These are phyloP conservation scores for Phytopythium montanum DNA, from an alignment of 352 stramenopile genomes.

Conservation along the genomic window DNA sequence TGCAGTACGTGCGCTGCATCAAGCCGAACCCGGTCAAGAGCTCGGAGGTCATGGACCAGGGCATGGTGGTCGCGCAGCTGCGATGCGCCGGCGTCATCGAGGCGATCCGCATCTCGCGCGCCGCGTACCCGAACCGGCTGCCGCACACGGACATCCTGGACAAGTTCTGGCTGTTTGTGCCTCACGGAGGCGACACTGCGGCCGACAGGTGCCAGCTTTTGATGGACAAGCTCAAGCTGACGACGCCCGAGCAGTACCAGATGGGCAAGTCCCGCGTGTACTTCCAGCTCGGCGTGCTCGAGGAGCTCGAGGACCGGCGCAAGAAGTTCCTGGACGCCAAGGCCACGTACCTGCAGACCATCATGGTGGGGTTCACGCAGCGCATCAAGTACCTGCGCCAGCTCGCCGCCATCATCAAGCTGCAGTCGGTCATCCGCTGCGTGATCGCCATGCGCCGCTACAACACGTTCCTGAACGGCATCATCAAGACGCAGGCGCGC, in stretches of 20 bases:
- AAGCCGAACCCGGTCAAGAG: conserved; percentile 98
- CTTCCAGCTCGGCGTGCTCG: conserved; percentile 80
- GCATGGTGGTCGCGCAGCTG: conserved; percentile 94
- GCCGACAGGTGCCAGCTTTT: conserved; percentile 70
- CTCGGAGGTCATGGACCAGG: conserved; percentile 78
- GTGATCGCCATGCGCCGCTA: conserved; percentile 82
- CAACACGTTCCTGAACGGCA: conserved; percentile 73
- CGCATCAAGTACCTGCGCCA: conserved; percentile 77
- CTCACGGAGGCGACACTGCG: conserved; percentile 43
- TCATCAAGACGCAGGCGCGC: conserved; percentile 57
- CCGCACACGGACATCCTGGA: conserved; percentile 84
- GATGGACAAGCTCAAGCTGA: conserved; percentile 78
- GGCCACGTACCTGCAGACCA: conserved; percentile 67
- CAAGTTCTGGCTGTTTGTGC: conserved; percentile 84
- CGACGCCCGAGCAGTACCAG: conserved; percentile 74
- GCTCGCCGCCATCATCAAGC: conserved; percentile 74
- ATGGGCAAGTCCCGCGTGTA: conserved; percentile 88
- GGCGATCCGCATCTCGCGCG: conserved; percentile 96
- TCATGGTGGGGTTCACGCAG: conserved; percentile 75
- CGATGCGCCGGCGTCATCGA: conserved; percentile 98
- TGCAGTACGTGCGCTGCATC: conserved; percentile 99
- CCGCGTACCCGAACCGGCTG: conserved; percentile 97
- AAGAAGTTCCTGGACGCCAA: conserved; percentile 86
- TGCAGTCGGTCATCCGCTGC: conserved; percentile 81
- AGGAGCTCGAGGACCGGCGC: conserved; percentile 81